Base-by-base conservation (phyloP, 192 early-diverging fungal species). In the Coemansia asiatica region DNA sequence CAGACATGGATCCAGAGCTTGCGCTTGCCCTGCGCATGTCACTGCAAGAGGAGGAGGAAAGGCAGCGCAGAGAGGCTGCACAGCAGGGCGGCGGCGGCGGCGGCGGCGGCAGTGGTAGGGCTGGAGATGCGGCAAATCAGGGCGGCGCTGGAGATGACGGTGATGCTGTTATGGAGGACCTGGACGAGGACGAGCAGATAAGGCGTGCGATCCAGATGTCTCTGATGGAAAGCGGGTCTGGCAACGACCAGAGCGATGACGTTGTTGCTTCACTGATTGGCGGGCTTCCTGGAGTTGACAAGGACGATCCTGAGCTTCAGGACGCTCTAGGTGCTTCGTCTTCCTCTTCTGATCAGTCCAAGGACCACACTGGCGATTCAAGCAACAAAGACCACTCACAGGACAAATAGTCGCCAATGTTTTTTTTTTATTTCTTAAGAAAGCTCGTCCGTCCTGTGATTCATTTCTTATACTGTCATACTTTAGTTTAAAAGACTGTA, bases 11-110 rank as follows among this genome's bases (percentile, higher is more conserved):
- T 72, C 95, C 95, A 8, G 96, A 97, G 74, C 73, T 98, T 50
- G 96, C 95, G 0, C 49, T 74, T 85, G 95, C 95, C 1, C 74
- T 98, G 58, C 88, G 94, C 64, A 97, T 98, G 81, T 97, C 95
- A 22, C 75, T 97, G 83, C 94, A 96, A 71, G 96, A 98, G 76
- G 96, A 97, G 67, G 88, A 89, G 50, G 95, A 94, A 31, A 87
- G 96, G 71, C 95, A 96, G 75, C 62, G 75, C 56, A 60, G 69
- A 23, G 78, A 74, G 47, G 66, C 67, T 25, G 75, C 73, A 26
- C 51, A 54, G 44, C 59, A 29, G 28, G 31, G 64, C 10, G 36
- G 49, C 18, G 35, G 55, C 22, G 50, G n/a, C n/a, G n/a, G n/a
- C n/a, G n/a, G n/a, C n/a, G n/a, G n/a, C n/a, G n/a, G n/a, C n/a